Evolutionary conservation across 2,329 filamentous ascomycete species (phyloP), one percentile per base, ranked within the genome.

Genomic region (Ceratocystis albifundus): DNA sequence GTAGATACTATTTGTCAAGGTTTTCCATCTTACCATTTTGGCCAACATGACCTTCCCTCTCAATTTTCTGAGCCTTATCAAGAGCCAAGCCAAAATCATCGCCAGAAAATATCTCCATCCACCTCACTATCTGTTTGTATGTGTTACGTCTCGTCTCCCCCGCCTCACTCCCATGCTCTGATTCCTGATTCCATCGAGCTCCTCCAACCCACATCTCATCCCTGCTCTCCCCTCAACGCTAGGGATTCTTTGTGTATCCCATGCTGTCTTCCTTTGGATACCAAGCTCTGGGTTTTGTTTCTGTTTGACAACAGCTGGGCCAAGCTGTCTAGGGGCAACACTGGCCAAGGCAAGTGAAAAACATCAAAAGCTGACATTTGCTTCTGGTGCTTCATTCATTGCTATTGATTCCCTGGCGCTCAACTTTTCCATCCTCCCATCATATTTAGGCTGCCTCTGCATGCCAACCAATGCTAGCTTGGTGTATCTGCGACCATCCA

Each of bases 181-280:
- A 57, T 57, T 57, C 53, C 53, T 59, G 25, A 59, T 36, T 59
- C 55, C 55, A 59, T 59, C 55, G 17, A 59, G 12, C 30, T 59
- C 55, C 55, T 59, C 55, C 55, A 59, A 36, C 36, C 28, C 30
- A 8, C 55, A 32, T 59, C 7, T 10, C 55, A 59, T 25, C 55
- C 55, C 36, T 59, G 55, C 55, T 28, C 32, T 30, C 55, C 32
- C 28, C 20, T 30, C 55, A 59, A 30, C 55, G 12, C 30, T 30
- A 59, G 55, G 55, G 55, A 59, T 59, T 59, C 55, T 59, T 30
- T 59, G 55, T 59, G 55, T 59, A 59, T 59, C 55, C 28, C 55
- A 59, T 36, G 55, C 48, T 28, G 36, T 41, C 48, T 53, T 53
- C 48, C 48, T 53, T 53, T 41, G 36, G 48, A 17, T 30, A 32